Base-by-base conservation (phyloP, 345 rosid genomes). In the Arabis alpina region DNA sequence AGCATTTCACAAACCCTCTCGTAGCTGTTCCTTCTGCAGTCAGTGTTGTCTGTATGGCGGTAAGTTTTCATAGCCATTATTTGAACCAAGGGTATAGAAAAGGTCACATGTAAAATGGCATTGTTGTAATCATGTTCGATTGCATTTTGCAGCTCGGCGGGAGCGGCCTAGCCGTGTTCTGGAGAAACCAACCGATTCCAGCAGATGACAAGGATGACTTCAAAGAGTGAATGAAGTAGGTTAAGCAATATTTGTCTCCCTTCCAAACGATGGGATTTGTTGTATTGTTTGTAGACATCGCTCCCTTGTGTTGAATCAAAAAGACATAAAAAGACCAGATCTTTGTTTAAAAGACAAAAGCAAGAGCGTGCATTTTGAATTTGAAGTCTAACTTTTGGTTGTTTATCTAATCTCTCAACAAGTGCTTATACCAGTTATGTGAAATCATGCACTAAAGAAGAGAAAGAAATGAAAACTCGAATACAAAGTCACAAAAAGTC, bases 11-110 rank as follows among this genome's bases (percentile, higher is more conserved):
- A 13, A 94, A 94, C 67, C 97, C 96, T 43, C 87, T 91, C 2
- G 99, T 94, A 4, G 95, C 95, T 25, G 97, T 91, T 66, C 99
- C 97, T 58, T 94, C 99, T 51, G 99, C 97, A 16, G 97, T 94
- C 59, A 94, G 99, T 4, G 97, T 94, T 30, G 99, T 94, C 71
- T 91, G 90, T 77, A 94, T 91, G 99, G 99, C 96, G 48, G 99
- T 94, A 89, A 74, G 87, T 42, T 32, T 32, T 41, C 60, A 25
- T n/a, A 24, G 15, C 23, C 49, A 32, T 47, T 30, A 12, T 2
- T 11, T 48, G 9, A 58, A 47, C 1, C 40, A 3, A 3, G 32
- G 23, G 24, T 54, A 10, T 14, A 15, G 16, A 6, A 3, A 9
- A 34, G 37, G 37, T 41, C 5, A 41, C 49, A 56, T 54, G 10